phyloP scores from a whole-genome alignment of 306 rosid genomes.

The Cyclanthera cordifolia region DNA sequence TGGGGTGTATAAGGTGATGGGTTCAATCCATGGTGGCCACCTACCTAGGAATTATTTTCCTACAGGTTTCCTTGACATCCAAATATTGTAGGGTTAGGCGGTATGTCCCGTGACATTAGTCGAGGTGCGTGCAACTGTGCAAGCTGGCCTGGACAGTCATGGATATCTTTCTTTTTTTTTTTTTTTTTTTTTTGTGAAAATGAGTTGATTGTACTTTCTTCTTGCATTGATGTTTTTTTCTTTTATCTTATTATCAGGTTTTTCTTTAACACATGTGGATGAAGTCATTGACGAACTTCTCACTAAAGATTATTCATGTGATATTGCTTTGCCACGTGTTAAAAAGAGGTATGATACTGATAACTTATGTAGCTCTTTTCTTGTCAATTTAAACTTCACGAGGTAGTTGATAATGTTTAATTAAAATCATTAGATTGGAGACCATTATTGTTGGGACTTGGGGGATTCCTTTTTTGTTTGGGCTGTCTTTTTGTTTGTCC shows the following conservation, averaged over 20 bases:
- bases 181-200: not conserved
- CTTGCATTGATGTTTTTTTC: not conserved
- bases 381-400: not conserved
- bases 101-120: no score
- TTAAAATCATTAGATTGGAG: not conserved
- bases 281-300: constrained; percentile 96
- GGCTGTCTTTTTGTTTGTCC: no score
- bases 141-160: no score
- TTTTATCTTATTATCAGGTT: constrained; percentile 35
- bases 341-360: constrained; percentile 51
- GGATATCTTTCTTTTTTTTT: no score
- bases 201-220: not conserved
- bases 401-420: not conserved
- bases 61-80: no score
- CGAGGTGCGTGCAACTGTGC: no score
- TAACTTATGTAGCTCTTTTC: not conserved
- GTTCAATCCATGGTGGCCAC: no score
- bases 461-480: no score
- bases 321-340: constrained; percentile 83
- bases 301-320: constrained; percentile 78
- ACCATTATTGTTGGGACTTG: no score
- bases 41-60: no score
- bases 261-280: constrained; percentile 76
- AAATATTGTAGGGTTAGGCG: no score
- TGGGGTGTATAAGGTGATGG: no score